phyloP scores from a whole-genome alignment of 176 grass and related monocot species.

The Carex kokanica region DNA sequence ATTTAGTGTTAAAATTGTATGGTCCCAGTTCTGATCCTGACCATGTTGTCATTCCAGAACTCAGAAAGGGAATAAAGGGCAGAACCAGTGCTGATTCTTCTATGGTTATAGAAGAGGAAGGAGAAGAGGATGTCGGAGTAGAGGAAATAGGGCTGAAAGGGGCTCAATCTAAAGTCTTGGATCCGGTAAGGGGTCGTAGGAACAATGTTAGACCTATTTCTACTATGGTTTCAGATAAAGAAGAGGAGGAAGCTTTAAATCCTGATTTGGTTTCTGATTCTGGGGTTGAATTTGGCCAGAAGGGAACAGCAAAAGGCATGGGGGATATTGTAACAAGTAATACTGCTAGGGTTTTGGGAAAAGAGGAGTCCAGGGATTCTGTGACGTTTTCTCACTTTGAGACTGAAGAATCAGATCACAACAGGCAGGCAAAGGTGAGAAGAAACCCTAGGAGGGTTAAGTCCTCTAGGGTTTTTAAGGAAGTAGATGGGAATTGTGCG shows the following conservation, averaged over 20 bases:
- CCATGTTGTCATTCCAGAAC: not conserved
- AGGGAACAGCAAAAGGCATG: not conserved
- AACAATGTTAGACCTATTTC: not conserved
- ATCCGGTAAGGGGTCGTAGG: not conserved
- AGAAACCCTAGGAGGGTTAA: conserved; percentile 17
- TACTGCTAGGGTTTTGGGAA: not conserved
- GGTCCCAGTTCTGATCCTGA: not conserved
- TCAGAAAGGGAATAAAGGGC: not conserved
- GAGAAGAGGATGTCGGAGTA: conserved; percentile 5
- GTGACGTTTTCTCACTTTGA: not conserved
- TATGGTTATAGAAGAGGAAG: not conserved
- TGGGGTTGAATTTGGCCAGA: conserved; percentile 3
- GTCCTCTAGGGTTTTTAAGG: conserved; percentile 27
- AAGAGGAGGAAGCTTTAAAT: not conserved
- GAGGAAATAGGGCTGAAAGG: not conserved
- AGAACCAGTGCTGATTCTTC: conserved; percentile 10
- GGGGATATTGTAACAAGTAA: not conserved
- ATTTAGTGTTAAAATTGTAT: conserved; percentile 15
- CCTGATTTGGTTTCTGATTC: not conserved
- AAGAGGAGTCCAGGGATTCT: not conserved
- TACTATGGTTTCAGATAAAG: not conserved
- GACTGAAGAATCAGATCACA: not conserved
- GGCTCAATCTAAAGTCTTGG: not conserved
- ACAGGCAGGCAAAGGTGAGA: not conserved
- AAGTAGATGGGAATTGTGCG: conserved; percentile 12